phyloP scores from a whole-genome alignment of 495 filamentous ascomycete species.

The Astrothelium subdiscretum region DNA sequence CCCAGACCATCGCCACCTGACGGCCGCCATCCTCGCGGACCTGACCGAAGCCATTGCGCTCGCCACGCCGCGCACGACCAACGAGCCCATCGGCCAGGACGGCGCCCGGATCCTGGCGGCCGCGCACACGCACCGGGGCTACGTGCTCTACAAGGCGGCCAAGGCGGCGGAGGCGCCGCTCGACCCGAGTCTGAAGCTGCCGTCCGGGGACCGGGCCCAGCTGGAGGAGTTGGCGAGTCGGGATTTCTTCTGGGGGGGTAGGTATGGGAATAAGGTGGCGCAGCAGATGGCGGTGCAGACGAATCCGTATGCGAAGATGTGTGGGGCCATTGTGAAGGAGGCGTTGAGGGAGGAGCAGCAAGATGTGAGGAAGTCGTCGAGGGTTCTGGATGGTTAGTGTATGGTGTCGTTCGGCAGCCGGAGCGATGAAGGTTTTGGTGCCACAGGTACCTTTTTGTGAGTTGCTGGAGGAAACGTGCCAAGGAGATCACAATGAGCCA shows the following conservation, averaged over 20 bases:
- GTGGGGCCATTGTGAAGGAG: too few relatives aligned
- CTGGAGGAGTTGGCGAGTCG: slow-evolving; percentile 62
- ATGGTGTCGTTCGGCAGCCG: too few relatives aligned
- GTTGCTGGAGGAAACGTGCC: too few relatives aligned
- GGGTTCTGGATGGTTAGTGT: too few relatives aligned
- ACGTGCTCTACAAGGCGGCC: slow-evolving; percentile 52
- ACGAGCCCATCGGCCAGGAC: slow-evolving; percentile 41
- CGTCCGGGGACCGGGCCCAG: too few relatives aligned
- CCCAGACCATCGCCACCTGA: slow-evolving; percentile 8
- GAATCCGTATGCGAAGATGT: too few relatives aligned
- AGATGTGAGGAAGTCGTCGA: too few relatives aligned
- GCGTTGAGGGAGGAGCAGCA: too few relatives aligned
- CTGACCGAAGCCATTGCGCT: slow-evolving; percentile 53
- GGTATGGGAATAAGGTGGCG: slow-evolving; percentile 66
- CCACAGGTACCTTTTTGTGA: too few relatives aligned
- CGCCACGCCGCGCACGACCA: slow-evolving; percentile 40
- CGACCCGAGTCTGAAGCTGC: too few relatives aligned
- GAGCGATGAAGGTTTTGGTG: too few relatives aligned
- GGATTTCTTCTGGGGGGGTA: slow-evolving; percentile 63
- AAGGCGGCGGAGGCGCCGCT: slow-evolving; percentile 33
- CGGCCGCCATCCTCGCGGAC: slow-evolving; percentile 39
- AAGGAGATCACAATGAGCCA: too few relatives aligned
- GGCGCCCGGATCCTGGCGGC: slow-evolving; percentile 53
- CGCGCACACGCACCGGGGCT: slow-evolving; percentile 65
- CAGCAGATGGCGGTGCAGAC: slow-evolving; percentile 63